Base-by-base conservation (phyloP, 495 filamentous ascomycete species). In the Penicillium psychrofluorescens region DNA sequence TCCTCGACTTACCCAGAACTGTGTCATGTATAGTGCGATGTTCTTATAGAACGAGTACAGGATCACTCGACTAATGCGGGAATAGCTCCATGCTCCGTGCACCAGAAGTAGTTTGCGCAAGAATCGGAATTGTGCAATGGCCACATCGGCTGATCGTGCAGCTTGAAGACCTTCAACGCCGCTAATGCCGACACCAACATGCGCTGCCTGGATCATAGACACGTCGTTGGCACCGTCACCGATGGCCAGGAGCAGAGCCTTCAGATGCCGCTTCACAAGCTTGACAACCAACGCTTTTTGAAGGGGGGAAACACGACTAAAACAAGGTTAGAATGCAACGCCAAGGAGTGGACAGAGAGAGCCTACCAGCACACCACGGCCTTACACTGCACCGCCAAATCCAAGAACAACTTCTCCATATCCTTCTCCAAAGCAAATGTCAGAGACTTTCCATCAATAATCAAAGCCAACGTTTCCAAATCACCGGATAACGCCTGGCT, bases 1-100 rank as follows among this genome's bases (percentile, higher is more conserved):
- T 22, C 22, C 22, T 6, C 22, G 4, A 66, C 82, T 68, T 70
- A 86, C 83, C 91, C 94, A 99, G 63, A 99, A 99, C 62, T 99
- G 94, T 54, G 94, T 99, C 83, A 97, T 92, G 67, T 95, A 97
- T 35, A 99, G 72, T 3, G 90, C 84, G 51, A 97, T 95, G 67
- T 99, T 99, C 74, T 99, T 99, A 74, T 99, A 99, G 61, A 95
- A 99, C 1, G 92, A 97, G 65, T 96, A 99, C 35, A 99, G 65
- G 51, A 99, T 97, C 29, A 92, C 86, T 61, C 91, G 95, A 75
- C 84, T 88, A 56, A 99, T 87, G 33, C 94, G 87, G 53, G 96
- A 90, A 56, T 99, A 99, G 56, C 85, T 91, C 94, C 94, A 99
- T 8, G 91, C 81, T 37, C 94, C 94, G 56, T 99, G 94, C 8